These are phyloP conservation scores for Thielaviopsis euricoi DNA, from an alignment of 2,329 filamentous ascomycete species.

Conservation along the genomic window DNA sequence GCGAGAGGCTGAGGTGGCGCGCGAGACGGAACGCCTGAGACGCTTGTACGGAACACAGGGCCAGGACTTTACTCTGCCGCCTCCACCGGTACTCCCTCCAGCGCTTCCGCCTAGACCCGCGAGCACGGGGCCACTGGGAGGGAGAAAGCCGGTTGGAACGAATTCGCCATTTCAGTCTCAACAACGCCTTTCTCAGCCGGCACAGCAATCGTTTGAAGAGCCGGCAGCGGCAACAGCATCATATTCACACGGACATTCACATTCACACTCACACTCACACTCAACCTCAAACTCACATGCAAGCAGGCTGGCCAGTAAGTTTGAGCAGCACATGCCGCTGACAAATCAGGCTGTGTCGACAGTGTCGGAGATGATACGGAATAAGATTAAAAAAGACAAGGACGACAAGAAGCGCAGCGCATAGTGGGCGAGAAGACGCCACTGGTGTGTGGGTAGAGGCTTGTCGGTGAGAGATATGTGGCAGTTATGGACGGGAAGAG, in stretches of 20 bases:
- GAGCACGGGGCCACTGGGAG: slow-evolving; percentile 17
- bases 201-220: slow-evolving; percentile 12
- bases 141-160: neutral
- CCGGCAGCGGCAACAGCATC: slow-evolving; percentile 1
- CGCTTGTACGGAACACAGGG: slow-evolving; percentile 47
- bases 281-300: neutral
- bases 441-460: neutral
- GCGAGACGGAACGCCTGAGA: slow-evolving; percentile 68
- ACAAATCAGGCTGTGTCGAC: slow-evolving; percentile 22
- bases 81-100: slow-evolving; percentile 3
- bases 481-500: neutral
- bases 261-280: neutral
- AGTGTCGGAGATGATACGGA: slow-evolving; percentile 27
- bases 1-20: slow-evolving; percentile 52
- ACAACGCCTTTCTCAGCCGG: slow-evolving; percentile 14
- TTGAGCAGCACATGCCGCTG: neutral
- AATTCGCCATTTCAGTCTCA: slow-evolving; percentile 18
- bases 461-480: neutral
- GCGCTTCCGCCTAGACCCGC: slow-evolving; percentile 27
- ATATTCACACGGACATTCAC: neutral
- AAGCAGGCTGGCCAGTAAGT: slow-evolving; percentile 1
- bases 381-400: slow-evolving; percentile 20
- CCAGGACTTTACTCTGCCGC: slow-evolving; percentile 19
- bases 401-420: slow-evolving; percentile 31
- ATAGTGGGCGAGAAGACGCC: slow-evolving; percentile 21